A percentile compares a stretch with the other conserved stretches of the same genome.
Conservation (phyloP, 345 rosid genomes). For the Populus deltoides region DNA sequence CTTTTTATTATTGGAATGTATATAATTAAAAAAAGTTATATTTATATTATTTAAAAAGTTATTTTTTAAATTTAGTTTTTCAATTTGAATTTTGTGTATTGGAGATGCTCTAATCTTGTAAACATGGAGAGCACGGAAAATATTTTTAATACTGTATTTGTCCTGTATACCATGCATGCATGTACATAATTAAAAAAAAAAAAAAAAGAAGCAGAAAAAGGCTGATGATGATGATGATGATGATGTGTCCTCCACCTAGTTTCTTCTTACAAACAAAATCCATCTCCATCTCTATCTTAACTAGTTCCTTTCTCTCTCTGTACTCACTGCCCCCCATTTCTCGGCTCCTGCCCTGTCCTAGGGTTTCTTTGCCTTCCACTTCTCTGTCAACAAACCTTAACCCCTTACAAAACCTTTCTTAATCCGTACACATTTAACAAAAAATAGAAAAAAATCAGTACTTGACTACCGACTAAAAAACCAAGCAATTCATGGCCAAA, state of each 20-base stretch:
- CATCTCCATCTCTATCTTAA: not conserved
- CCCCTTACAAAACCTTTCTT: not conserved
- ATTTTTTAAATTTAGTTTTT: too few species aligned
- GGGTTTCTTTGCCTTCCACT: slow-evolving; percentile 23
- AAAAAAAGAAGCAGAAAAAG: not conserved
- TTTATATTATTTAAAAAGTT: too few species aligned
- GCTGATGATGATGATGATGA: not conserved
- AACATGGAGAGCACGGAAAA: too few species aligned
- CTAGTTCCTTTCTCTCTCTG: not conserved
- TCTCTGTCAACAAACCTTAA: not conserved
- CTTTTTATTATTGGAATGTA: too few species aligned
- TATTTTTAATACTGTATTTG: not conserved
- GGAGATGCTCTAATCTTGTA: too few species aligned
- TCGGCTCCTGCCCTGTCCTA: not conserved
- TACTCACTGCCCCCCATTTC: not conserved
- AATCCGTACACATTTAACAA: not conserved
- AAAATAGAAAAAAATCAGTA: not conserved
- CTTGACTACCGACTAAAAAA: not conserved
- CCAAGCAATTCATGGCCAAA: slow-evolving; percentile 46
- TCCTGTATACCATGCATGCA: not conserved
- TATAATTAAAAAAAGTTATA: too few species aligned
- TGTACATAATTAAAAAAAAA: not conserved
- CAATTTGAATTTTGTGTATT: too few species aligned
- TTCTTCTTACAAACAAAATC: slow-evolving; percentile 10
- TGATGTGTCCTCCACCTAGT: slow-evolving; percentile 29